Conservation (phyloP, 257 asterid genomes). For the Verbascum thapsus region DNA sequence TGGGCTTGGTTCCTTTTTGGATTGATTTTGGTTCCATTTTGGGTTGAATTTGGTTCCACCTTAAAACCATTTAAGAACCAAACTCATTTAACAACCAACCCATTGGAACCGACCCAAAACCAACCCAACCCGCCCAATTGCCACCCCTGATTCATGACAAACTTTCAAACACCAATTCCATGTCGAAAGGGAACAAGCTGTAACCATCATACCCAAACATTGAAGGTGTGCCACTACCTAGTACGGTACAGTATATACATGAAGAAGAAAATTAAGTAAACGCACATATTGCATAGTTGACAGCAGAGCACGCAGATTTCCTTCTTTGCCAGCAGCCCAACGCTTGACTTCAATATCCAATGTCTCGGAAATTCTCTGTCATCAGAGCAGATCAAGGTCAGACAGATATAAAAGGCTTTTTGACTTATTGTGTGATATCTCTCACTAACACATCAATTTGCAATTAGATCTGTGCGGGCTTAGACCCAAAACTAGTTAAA, state of each 20-base stretch:
- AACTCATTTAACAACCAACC: no score
- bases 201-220: neutral
- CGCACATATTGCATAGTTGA: conserved; percentile 97
- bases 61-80: no score
- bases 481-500: conserved; percentile 12
- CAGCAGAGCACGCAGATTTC: conserved; percentile 92
- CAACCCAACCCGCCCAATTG: no score
- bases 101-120: no score
- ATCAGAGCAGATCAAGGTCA: conserved; percentile 32
- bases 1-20: no score
- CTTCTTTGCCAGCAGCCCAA: conserved; percentile 99
- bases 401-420: conserved; percentile 2
- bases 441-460: conserved; percentile 19
- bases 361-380: conserved; percentile 84
- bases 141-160: no score
- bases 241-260: neutral
- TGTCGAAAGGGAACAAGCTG: neutral
- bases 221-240: neutral
- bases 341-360: conserved; percentile 93
- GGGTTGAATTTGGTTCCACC: no score
- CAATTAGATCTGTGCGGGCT: conserved; percentile 9
- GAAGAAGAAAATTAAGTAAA: conserved; percentile 26
- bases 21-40: no score
- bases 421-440: neutral
- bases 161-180: conserved; percentile 17